Conservation (phyloP, 495 filamentous ascomycete genomes). For the Aspergillus panamensis region DNA sequence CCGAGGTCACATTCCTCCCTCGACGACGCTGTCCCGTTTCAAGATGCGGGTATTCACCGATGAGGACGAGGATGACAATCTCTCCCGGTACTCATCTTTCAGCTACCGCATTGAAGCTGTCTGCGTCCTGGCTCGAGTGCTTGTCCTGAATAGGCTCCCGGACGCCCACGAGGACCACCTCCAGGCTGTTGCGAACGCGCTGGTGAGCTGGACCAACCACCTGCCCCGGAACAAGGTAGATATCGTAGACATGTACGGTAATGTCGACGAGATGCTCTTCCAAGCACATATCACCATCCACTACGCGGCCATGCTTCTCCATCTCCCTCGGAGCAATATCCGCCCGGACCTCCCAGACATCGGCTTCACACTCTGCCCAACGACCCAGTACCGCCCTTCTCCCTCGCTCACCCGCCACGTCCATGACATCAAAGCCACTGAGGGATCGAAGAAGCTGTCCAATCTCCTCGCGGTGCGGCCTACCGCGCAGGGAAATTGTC, state of each 20-base stretch:
- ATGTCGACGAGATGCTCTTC: conserved; percentile 47
- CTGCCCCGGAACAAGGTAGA: conserved; percentile 39
- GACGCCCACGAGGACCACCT: conserved; percentile 41
- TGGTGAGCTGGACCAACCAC: conserved; percentile 45
- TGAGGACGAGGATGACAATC: conserved; percentile 23
- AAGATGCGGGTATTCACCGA: conserved; percentile 35
- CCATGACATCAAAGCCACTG: conserved; percentile 44
- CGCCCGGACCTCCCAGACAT: conserved; percentile 28
- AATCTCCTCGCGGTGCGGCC: conserved; percentile 39
- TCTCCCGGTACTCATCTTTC: conserved; percentile 36
- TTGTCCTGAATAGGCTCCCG: conserved; percentile 35
- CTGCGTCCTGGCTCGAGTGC: conserved; percentile 34
- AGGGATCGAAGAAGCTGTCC: conserved; percentile 39
- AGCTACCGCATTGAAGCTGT: conserved; percentile 45
- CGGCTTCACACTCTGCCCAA: conserved; percentile 24
- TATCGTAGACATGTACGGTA: conserved; percentile 43
- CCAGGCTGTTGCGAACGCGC: conserved; percentile 44
- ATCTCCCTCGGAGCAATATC: conserved; percentile 41
- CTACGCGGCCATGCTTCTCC: conserved; percentile 42
- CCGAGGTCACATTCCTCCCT: conserved; percentile 27
- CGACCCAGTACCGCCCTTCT: conserved; percentile 30
- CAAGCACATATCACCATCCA: conserved; percentile 41
- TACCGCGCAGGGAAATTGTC: conserved; percentile 37
- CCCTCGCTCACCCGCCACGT: conserved; percentile 38
- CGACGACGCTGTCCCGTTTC: conserved; percentile 34